Base-by-base conservation (phyloP, 163 green algal genomes). In the Chloroidium sp. region DNA sequence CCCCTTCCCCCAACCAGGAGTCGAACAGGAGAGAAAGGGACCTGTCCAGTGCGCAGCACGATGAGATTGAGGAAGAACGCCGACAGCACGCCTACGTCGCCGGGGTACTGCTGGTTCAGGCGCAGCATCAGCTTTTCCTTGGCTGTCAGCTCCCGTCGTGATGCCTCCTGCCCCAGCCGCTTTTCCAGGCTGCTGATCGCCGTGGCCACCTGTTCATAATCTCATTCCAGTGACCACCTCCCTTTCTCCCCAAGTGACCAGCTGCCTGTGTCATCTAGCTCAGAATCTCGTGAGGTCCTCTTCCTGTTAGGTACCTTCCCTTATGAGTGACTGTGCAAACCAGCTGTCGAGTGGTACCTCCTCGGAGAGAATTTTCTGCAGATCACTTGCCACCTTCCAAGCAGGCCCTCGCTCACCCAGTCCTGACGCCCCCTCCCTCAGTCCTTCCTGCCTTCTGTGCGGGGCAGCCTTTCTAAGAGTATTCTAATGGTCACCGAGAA, bases 61-160 rank as follows among this genome's bases (percentile, higher is more conserved):
- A 99, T 82, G 76, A 94, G 84, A 90, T 98, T 98, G 74, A 99
- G 92, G 85, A 98, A 97, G 90, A 92, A 97, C 2, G 91, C 86
- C 12, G 93, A 91, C n/a, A 99, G 84, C 59, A 98, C 90, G 76
- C 96, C 96, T 3, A 99, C 94, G 83, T 98, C 94, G 13, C 84
- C 81, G 0, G 96, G 96, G 86, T 98, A 99, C 88, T 99, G 95
- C 58, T 88, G 61, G 78, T 97, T 87, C 72, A 98, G 88, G 4
- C 91, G 90, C 82, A 97, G 86, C 60, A 92, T 87, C 67, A 98
- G 89, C 75, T 81, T 59, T 82, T 98, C 92, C 79, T 95, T 94
- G 0, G 74, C 2, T 60, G 74, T 81, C 84, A 89, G 83, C 69
- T 82, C 10, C 59, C 72, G 72, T 36, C 36, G 36, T 36, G 36